Percentiles rank a stretch among this genome's conserved stretches.
Evolutionary conservation across 2,329 filamentous ascomycete species (phyloP).

Genomic region (Botryosphaeria agaves): DNA sequence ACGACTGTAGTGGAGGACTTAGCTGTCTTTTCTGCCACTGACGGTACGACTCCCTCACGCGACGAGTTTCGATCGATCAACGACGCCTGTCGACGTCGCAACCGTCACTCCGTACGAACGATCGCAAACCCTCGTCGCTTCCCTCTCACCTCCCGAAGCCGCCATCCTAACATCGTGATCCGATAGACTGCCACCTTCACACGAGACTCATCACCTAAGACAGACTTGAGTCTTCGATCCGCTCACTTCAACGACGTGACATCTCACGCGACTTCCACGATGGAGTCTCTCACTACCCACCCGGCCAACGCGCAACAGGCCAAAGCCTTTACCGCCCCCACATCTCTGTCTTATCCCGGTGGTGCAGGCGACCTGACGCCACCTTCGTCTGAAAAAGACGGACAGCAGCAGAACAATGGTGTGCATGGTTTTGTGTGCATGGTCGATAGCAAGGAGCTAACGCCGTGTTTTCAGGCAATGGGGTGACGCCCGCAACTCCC

Average conservation of each 20-base stretch:
- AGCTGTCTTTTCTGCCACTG: constrained; percentile 86
- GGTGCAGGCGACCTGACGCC: constrained; percentile 67
- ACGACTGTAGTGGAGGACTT: constrained; percentile 84
- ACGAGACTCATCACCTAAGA: constrained; percentile 2
- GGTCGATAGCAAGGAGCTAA: constrained; percentile 38
- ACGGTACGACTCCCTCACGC: constrained; percentile 26
- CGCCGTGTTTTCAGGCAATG: constrained; percentile 47
- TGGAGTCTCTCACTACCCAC: constrained; percentile 85
- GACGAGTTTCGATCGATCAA: background rate
- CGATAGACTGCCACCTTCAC: constrained; percentile 3
- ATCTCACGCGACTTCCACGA: constrained; percentile 29
- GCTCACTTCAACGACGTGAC: too few species aligned
- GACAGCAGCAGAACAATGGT: constrained; percentile 30
- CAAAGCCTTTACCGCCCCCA: constrained; percentile 85
- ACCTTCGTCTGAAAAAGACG: constrained; percentile 55
- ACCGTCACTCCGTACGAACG: constrained; percentile 1
- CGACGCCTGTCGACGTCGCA: constrained; percentile 3
- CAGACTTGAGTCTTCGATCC: constrained; percentile 1
- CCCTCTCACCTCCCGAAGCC: constrained; percentile 3
- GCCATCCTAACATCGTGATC: constrained; percentile 2
- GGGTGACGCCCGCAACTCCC: constrained; percentile 77
- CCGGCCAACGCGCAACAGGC: constrained; percentile 84
- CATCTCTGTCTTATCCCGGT: constrained; percentile 82
- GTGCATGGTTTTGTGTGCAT: constrained; percentile 30
- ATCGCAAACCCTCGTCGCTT: constrained; percentile 3